phyloP scores from a whole-genome alignment of 495 filamentous ascomycete species.

The Penicillium cinerascens region DNA sequence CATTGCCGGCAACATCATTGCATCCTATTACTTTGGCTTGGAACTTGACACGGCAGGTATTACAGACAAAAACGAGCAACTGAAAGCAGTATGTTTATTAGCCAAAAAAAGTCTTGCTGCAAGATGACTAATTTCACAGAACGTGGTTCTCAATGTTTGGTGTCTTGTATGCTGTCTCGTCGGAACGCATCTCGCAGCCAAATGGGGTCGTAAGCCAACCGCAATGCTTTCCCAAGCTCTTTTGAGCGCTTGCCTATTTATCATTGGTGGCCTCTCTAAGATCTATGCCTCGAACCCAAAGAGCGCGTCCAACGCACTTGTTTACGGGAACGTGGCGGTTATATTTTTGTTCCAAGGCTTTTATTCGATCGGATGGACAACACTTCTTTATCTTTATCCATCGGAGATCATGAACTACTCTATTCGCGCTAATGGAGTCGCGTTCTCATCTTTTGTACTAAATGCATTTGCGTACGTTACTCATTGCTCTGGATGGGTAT shows the following conservation, averaged over 20 bases:
- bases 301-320: slow-evolving; percentile 26
- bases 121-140: slow-evolving; percentile 8
- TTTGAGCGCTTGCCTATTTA: slow-evolving; percentile 45
- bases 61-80: slow-evolving; percentile 34
- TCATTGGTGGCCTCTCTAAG: slow-evolving; percentile 49
- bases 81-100: slow-evolving; percentile 38
- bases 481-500: neutral
- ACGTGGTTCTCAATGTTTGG: slow-evolving; percentile 45
- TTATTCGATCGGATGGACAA: slow-evolving; percentile 59
- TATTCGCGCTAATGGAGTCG: slow-evolving; percentile 21
- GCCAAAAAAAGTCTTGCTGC: neutral
- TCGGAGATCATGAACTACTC: slow-evolving; percentile 44
- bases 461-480: slow-evolving; percentile 46
- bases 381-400: slow-evolving; percentile 59
- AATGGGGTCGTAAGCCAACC: slow-evolving; percentile 43
- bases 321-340: slow-evolving; percentile 38
- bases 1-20: slow-evolving; percentile 50
- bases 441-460: slow-evolving; percentile 22
- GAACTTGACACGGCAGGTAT: slow-evolving; percentile 48
- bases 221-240: slow-evolving; percentile 34
- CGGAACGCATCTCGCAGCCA: slow-evolving; percentile 36
- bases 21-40: slow-evolving; percentile 45
- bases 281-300: slow-evolving; percentile 41
- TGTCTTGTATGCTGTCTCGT: slow-evolving; percentile 35
- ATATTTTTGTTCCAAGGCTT: slow-evolving; percentile 55